Conservation (phyloP, 352 stramenopile genomes). For the Aphanomyces euteiches region DNA sequence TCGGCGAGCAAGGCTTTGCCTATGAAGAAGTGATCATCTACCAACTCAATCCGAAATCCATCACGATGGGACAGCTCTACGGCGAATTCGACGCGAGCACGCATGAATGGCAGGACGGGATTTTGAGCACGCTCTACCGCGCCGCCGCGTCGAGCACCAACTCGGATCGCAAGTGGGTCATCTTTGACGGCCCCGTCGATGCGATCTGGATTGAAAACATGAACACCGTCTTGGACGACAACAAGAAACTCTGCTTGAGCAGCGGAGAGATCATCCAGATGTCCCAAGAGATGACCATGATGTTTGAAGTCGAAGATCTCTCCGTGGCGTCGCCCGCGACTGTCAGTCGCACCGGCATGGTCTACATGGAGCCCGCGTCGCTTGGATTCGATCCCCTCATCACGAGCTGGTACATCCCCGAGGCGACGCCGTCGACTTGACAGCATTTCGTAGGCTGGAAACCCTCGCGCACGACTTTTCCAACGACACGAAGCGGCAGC, state of each 20-base stretch:
- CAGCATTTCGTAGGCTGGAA: constrained; percentile 20
- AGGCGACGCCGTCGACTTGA: neutral
- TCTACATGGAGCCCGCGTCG: constrained; percentile 94
- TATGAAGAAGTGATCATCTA: constrained; percentile 86
- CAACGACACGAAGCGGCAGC: constrained; percentile 23
- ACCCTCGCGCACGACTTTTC: neutral
- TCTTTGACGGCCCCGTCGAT: constrained; percentile 94
- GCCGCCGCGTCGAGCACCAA: constrained; percentile 85
- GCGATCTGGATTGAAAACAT: constrained; percentile 98
- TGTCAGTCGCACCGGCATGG: constrained; percentile 92
- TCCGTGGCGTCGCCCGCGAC: constrained; percentile 92
- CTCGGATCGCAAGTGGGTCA: constrained; percentile 90
- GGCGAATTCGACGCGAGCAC: constrained; percentile 94
- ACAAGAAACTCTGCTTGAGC: constrained; percentile 93
- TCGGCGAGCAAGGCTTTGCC: constrained; percentile 64
- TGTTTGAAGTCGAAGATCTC: constrained; percentile 95
- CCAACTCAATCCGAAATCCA: constrained; percentile 93
- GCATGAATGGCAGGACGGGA: constrained; percentile 93
- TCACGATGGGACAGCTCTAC: constrained; percentile 95
- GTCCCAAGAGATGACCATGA: constrained; percentile 95
- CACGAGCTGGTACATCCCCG: constrained; percentile 83
- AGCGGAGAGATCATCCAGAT: constrained; percentile 95
- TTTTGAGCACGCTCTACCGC: constrained; percentile 88
- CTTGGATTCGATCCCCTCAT: constrained; percentile 89
- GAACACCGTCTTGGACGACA: constrained; percentile 96